Percentiles rank a stretch among this genome's conserved stretches.
These are phyloP conservation scores for Penicillium silybi DNA, from an alignment of 495 filamentous ascomycete species.

Conservation along the genomic window DNA sequence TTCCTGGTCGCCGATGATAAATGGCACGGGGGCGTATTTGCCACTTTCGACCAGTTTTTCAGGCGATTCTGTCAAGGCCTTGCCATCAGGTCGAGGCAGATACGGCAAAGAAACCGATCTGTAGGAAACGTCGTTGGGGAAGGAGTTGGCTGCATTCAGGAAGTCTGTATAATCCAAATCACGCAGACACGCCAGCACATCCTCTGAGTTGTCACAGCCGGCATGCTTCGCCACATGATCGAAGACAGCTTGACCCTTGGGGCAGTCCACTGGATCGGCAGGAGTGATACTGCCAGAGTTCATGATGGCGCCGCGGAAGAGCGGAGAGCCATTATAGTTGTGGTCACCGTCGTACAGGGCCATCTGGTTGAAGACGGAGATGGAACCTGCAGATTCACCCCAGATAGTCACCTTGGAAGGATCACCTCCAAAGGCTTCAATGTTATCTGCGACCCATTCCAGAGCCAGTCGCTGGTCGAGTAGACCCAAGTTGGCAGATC, in stretches of 20 bases:
- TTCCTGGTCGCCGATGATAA: slow-evolving; percentile 56
- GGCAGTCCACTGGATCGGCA: slow-evolving; percentile 58
- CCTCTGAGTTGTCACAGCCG: slow-evolving; percentile 52
- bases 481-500: slow-evolving; percentile 52
- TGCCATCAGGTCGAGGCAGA: slow-evolving; percentile 62
- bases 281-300: slow-evolving; percentile 64
- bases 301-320: slow-evolving; percentile 73
- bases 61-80: slow-evolving; percentile 50
- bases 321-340: slow-evolving; percentile 62
- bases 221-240: slow-evolving; percentile 55
- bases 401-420: slow-evolving; percentile 65
- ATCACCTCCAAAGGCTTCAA: slow-evolving; percentile 53
- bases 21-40: slow-evolving; percentile 55
- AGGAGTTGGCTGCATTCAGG: slow-evolving; percentile 62
- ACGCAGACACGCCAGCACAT: slow-evolving; percentile 64
- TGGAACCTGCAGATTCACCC: slow-evolving; percentile 69
- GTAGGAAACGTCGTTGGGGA: slow-evolving; percentile 60
- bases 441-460: slow-evolving; percentile 54
- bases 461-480: slow-evolving; percentile 51
- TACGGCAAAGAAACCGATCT: slow-evolving; percentile 61
- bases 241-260: slow-evolving; percentile 61
- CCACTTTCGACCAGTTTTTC: slow-evolving; percentile 46
- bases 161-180: slow-evolving; percentile 54
- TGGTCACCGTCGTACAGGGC: slow-evolving; percentile 63
- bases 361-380: slow-evolving; percentile 70